Conservation (phyloP, 2,329 filamentous ascomycete species). For the Claviceps paspali region DNA sequence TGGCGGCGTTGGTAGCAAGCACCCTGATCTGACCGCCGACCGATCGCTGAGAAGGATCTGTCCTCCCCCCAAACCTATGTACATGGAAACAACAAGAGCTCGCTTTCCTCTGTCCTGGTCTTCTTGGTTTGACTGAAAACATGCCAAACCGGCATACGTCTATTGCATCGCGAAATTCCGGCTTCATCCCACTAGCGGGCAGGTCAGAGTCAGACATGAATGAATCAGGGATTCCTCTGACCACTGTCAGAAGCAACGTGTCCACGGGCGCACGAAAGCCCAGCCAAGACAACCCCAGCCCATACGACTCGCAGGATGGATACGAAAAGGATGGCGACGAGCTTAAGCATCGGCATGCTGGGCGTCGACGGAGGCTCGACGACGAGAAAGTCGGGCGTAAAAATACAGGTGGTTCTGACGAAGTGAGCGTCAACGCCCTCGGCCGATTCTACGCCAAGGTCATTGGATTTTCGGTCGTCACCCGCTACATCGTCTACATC, state of each 20-base stretch:
- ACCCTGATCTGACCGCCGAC: neutral
- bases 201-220: slow-evolving; percentile 18
- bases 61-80: too few species aligned
- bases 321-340: slow-evolving; percentile 29
- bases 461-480: slow-evolving; percentile 46
- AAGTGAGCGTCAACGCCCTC: slow-evolving; percentile 46
- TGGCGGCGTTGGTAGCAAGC: neutral
- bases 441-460: slow-evolving; percentile 51
- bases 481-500: slow-evolving; percentile 53
- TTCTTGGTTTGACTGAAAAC: neutral
- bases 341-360: slow-evolving; percentile 20
- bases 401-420: slow-evolving; percentile 32
- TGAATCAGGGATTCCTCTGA: slow-evolving; percentile 37
- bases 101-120: neutral
- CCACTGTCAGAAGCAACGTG: slow-evolving; percentile 37
- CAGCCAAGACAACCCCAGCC: slow-evolving; percentile 19
- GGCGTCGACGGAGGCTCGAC: slow-evolving; percentile 35
- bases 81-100: too few species aligned
- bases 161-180: slow-evolving; percentile 10
- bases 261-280: slow-evolving; percentile 38
- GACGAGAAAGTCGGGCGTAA: slow-evolving; percentile 22
- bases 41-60: too few species aligned
- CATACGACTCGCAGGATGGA: slow-evolving; percentile 17
- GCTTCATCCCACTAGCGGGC: slow-evolving; percentile 29
- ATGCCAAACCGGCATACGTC: slow-evolving; percentile 10